Conservation (phyloP, 2,329 filamentous ascomycete species). For the Ilyonectria sp. region DNA sequence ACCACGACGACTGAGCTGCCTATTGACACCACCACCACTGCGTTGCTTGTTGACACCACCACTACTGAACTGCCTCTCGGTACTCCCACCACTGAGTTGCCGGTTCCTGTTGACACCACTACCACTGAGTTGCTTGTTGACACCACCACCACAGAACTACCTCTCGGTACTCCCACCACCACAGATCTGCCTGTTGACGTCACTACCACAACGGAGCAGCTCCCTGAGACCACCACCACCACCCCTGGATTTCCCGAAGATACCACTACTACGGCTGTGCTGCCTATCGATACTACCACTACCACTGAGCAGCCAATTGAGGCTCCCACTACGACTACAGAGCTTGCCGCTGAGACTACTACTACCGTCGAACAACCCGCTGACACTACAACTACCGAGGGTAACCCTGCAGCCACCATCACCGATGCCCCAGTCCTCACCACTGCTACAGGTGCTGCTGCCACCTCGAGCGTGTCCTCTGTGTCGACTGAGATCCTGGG, state of each 20-base stretch:
- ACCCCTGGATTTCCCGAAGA: not conserved
- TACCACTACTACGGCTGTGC: not conserved
- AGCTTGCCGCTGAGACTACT: not conserved
- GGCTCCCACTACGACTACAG: constrained; percentile 1
- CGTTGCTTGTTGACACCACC: not conserved
- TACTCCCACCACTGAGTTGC: not conserved
- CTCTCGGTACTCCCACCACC: not conserved
- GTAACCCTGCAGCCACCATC: constrained; percentile 19
- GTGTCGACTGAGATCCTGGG: constrained; percentile 32
- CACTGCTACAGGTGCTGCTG: constrained; percentile 32
- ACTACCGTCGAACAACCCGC: not conserved
- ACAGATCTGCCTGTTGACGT: not conserved
- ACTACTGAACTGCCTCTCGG: not conserved
- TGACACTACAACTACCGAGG: constrained; percentile 6
- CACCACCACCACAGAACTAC: not conserved
- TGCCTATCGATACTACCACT: not conserved
- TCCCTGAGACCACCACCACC: constrained; percentile 2
- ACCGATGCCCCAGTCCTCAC: constrained; percentile 32
- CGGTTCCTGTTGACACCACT: not conserved
- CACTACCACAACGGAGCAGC: constrained; percentile 13
- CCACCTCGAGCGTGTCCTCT: constrained; percentile 34
- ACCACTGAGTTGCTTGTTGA: constrained; percentile 14
- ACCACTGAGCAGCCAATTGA: not conserved
- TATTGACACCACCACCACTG: constrained; percentile 1
- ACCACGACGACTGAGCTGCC: not conserved